These are phyloP conservation scores for Fraxinus dipetala DNA, from an alignment of 305 asterid genomes.

Conservation along the genomic window DNA sequence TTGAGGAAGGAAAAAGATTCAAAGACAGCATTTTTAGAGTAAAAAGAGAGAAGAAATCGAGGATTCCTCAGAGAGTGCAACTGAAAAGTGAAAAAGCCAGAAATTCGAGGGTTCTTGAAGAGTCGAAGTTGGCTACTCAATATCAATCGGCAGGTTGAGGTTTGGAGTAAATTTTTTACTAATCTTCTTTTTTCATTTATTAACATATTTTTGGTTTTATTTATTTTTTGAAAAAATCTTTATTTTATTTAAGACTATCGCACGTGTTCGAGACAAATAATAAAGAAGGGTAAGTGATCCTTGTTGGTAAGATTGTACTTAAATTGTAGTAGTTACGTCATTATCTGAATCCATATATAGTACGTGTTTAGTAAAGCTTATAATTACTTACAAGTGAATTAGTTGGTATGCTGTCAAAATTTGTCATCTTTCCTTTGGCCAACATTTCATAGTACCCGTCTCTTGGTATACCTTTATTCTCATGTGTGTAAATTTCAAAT, in stretches of 20 bases:
- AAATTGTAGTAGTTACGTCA: not conserved
- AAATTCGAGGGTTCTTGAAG: not conserved
- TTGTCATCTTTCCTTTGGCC: not conserved
- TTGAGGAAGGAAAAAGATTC: slow-evolving; percentile 62
- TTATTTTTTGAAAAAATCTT: not conserved
- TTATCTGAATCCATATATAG: not conserved
- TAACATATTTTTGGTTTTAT: not conserved
- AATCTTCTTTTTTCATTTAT: not conserved
- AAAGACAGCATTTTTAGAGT: slow-evolving; percentile 52
- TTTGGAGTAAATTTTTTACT: not conserved
- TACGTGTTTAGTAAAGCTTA: not conserved
- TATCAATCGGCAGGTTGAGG: not conserved
- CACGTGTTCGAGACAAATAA: not conserved
- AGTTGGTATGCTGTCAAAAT: not conserved
- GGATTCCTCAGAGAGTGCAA: slow-evolving; percentile 1
- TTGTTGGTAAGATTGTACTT: not conserved
- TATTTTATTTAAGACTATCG: not conserved
- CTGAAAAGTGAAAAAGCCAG: not conserved
- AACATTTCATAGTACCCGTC: not conserved
- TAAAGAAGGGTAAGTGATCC: not conserved
- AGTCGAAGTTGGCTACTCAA: not conserved
- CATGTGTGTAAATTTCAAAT: slow-evolving; percentile 26
- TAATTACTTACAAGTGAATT: not conserved
- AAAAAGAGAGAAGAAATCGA: not conserved
- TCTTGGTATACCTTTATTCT: not conserved